These are phyloP conservation scores for Trypanosomatidae sp. DNA, from an alignment of 208 protist species.

Conservation along the genomic window DNA sequence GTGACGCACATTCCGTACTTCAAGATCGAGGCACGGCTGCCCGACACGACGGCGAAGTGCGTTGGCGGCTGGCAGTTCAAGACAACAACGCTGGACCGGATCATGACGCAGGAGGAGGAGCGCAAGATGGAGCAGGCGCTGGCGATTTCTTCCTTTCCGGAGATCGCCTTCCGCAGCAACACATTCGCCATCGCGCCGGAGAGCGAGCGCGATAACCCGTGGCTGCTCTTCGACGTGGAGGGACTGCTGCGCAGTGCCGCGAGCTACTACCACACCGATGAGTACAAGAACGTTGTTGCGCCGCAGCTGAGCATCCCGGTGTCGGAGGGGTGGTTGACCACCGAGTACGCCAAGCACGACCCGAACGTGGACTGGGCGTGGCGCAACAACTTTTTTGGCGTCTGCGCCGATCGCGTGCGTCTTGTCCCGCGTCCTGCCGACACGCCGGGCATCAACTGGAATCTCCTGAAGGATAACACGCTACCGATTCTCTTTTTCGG, in stretches of 20 bases:
- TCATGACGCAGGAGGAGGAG: conserved; percentile 64
- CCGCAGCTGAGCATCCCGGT: conserved; percentile 60
- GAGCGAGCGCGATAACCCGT: conserved; percentile 13
- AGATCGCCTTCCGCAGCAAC: conserved; percentile 75
- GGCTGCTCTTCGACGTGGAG: conserved; percentile 53
- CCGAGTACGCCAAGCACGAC: conserved; percentile 59
- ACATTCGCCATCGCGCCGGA: conserved; percentile 38
- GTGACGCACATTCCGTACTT: conserved; percentile 40
- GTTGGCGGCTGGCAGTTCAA: conserved; percentile 62
- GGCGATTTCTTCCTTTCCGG: conserved; percentile 55
- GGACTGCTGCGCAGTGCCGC: conserved; percentile 50
- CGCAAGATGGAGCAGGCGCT: conserved; percentile 38
- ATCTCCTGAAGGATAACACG: conserved; percentile 56
- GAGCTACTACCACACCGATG: conserved; percentile 59
- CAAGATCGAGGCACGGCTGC: conserved; percentile 33
- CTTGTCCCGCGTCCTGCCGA: conserved; percentile 31
- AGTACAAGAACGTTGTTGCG: conserved; percentile 31
- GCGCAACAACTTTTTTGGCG: conserved; percentile 74
- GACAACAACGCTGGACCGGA: conserved; percentile 55
- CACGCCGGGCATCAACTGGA: conserved; percentile 71
- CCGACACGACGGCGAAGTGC: conserved; percentile 23
- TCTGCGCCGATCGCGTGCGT: conserved; percentile 8
- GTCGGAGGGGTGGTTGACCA: conserved; percentile 47
- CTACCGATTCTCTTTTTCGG: conserved; percentile 74
- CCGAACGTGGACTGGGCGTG: conserved; percentile 85